Percentiles rank a stretch among this genome's conserved stretches.
phyloP scores from a whole-genome alignment of 2,329 filamentous ascomycete species.

The Trichophyton mentagrophytes region DNA sequence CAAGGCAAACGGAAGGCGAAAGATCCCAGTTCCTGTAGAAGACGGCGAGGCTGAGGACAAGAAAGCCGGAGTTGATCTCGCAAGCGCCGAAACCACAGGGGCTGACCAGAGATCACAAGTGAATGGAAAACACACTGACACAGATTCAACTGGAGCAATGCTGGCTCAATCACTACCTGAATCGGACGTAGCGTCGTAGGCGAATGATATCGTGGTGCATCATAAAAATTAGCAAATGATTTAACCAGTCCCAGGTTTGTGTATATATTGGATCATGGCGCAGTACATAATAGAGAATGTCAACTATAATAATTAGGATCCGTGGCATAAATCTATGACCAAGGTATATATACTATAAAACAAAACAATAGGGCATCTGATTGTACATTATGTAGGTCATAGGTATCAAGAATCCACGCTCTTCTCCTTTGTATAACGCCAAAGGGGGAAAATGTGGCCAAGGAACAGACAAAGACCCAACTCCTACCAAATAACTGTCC shows the following conservation, averaged over 20 bases:
- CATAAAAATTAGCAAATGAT: background rate
- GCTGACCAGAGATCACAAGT: background rate
- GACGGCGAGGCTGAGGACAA: background rate
- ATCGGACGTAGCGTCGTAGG: background rate
- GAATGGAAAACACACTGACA: background rate
- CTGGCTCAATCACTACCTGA: background rate
- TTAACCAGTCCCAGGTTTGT: too few relatives aligned
- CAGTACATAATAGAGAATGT: background rate
- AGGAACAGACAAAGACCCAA: background rate
- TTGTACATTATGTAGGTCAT: background rate
- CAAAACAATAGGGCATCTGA: background rate
- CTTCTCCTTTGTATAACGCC: background rate
- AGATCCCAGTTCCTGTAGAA: constrained; percentile 21
- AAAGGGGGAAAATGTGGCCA: background rate
- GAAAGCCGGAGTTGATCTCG: background rate
- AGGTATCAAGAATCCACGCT: background rate
- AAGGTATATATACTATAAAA: background rate
- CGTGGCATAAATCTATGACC: background rate
- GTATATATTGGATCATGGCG: too few relatives aligned
- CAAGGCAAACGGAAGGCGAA: constrained; percentile 75
- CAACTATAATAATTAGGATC: background rate
- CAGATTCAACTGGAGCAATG: background rate
- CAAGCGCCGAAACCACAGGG: too few relatives aligned
- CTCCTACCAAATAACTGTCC: background rate
- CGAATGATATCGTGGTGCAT: background rate